Conservation (phyloP, 306 rosid species). For the Delonix regia region DNA sequence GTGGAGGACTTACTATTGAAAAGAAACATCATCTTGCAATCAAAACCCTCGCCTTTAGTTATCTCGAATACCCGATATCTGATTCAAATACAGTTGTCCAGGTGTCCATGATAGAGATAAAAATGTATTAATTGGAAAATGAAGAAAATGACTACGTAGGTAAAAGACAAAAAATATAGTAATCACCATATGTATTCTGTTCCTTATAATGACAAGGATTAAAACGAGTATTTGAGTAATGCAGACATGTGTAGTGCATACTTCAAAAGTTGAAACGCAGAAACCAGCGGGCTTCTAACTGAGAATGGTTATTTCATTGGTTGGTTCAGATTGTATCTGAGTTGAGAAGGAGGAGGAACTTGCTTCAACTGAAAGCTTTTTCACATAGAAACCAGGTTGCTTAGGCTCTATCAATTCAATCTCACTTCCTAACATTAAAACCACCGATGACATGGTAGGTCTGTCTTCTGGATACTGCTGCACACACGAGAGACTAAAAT, state of each 20-base stretch:
- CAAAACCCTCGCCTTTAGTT: no score
- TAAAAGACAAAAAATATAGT: no score
- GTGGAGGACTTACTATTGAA: background rate
- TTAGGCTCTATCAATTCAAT: constrained; percentile 37
- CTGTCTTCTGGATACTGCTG: constrained; percentile 38
- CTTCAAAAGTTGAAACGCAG: no score
- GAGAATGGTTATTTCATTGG: background rate
- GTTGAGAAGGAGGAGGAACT: constrained; percentile 16
- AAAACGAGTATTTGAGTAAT: background rate
- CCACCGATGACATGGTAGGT: constrained; percentile 23
- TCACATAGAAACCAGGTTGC: constrained; percentile 43
- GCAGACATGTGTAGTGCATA: background rate
- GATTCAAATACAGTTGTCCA: no score
- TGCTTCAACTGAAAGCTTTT: background rate
- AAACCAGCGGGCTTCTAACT: background rate
- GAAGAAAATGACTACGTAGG: no score
- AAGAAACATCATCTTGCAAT: no score
- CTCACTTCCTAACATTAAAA: constrained; percentile 42
- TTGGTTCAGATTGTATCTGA: constrained; percentile 25
- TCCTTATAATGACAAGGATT: background rate
- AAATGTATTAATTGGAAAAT: no score
- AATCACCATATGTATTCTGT: no score
- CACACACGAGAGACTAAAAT: constrained; percentile 45
- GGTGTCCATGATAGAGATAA: no score
- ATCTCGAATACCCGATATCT: no score